Percentiles rank a stretch among this genome's conserved stretches.
Evolutionary conservation across 129 eudicot species (phyloP).

Genomic region (Gnaphalium uliginosum): DNA sequence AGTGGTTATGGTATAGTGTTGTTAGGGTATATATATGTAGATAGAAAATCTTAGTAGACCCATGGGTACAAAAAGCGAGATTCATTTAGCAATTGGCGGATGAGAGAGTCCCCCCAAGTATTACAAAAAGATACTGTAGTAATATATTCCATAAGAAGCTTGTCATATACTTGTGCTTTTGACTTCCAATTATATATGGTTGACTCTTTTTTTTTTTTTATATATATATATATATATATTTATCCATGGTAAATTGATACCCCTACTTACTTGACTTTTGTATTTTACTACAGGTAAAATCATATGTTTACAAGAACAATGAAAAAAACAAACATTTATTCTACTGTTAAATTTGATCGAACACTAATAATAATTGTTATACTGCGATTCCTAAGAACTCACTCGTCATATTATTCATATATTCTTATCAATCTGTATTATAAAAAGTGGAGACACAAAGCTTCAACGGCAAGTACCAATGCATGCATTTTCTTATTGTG

Average conservation of each 20-base stretch:
- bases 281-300: too few relatives aligned
- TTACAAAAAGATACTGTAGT: not conserved
- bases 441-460: constrained; percentile 11
- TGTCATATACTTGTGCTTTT: constrained; percentile 25
- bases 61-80: constrained; percentile 27
- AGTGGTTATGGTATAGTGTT: constrained; percentile 21
- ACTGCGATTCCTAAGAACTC: too few relatives aligned
- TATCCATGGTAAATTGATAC: not conserved
- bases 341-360: too few relatives aligned
- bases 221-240: not conserved
- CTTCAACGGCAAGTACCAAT: constrained; percentile 31
- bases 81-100: constrained; percentile 29
- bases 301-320: too few relatives aligned
- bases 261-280: not conserved
- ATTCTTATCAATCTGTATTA: not conserved
- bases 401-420: not conserved
- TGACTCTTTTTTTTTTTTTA: constrained; percentile 12
- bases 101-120: constrained; percentile 28
- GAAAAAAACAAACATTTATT: too few relatives aligned
- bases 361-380: too few relatives aligned
- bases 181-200: not conserved
- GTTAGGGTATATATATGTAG: constrained; percentile 1
- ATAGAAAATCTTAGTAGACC: constrained; percentile 26
- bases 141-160: constrained; percentile 3
- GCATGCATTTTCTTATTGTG: not conserved